These are phyloP conservation scores for Sophora flavescens DNA, from an alignment of 306 rosid species.

Conservation along the genomic window DNA sequence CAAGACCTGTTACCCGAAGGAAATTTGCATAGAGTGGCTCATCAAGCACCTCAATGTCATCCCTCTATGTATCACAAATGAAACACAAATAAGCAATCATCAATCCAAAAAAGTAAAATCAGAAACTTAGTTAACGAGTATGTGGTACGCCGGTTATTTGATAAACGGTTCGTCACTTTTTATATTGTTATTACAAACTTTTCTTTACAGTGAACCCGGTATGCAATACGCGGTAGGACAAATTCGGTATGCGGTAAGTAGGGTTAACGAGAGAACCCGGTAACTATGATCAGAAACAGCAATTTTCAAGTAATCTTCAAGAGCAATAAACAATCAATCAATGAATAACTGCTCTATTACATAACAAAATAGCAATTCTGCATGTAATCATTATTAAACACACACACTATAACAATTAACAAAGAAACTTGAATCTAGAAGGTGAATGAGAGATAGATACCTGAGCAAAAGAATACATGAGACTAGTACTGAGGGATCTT, in stretches of 20 bases:
- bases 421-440: background rate
- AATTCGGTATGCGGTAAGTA: too few species aligned
- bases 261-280: too few species aligned
- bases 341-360: background rate
- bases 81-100: conserved; percentile 29
- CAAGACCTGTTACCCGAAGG: conserved; percentile 67
- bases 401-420: background rate
- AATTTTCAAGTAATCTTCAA: background rate
- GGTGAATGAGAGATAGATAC: conserved; percentile 19
- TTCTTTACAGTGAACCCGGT: too few species aligned
- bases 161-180: too few species aligned
- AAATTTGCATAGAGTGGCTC: conserved; percentile 84
- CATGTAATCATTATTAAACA: background rate
- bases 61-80: conserved; percentile 58
- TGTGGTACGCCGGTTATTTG: too few species aligned
- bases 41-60: conserved; percentile 81
- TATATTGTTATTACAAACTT: too few species aligned
- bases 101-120: background rate
- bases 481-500: conserved; percentile 77
- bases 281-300: background rate
- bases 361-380: background rate
- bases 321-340: background rate
- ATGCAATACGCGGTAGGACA: too few species aligned
- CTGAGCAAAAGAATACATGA: conserved; percentile 91
- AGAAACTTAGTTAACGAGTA: background rate